Percentiles rank a stretch among this genome's conserved stretches.
phyloP scores from a whole-genome alignment of 768 basidiomycete species.

The Leccinum incarnatum region DNA sequence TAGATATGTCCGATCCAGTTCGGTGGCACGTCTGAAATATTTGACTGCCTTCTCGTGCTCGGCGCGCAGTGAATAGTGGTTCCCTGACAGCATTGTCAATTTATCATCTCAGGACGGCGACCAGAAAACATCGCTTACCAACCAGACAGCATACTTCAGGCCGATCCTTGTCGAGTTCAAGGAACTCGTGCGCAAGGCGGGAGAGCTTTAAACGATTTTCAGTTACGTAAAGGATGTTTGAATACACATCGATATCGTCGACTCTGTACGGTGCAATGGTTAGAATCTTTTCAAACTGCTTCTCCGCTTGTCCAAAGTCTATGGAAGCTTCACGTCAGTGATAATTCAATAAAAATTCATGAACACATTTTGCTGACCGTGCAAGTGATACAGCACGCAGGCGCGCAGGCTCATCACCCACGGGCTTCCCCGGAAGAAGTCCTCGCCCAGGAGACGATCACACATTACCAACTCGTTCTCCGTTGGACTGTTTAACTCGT shows the following conservation, averaged over 20 bases:
- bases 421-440: constrained; percentile 77
- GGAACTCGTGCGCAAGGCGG: constrained; percentile 87
- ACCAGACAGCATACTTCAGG: constrained; percentile 97
- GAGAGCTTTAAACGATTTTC: constrained; percentile 87
- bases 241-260: constrained; percentile 94
- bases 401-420: constrained; percentile 88
- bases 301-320: constrained; percentile 89
- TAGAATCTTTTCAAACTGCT: constrained; percentile 81
- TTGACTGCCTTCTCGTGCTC: constrained; percentile 96
- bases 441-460: constrained; percentile 65
- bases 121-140: constrained; percentile 49
- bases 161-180: constrained; percentile 84
- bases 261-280: constrained; percentile 81
- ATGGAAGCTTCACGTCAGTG: constrained; percentile 6
- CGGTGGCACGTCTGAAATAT: constrained; percentile 93
- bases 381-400: constrained; percentile 83
- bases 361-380: constrained; percentile 55
- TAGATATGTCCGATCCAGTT: constrained; percentile 90
- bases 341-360: neutral
- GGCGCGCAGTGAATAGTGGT: constrained; percentile 89
- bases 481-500: constrained; percentile 85
- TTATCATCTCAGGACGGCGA: neutral
- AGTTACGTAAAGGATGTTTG: constrained; percentile 95
- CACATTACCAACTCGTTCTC: constrained; percentile 83
- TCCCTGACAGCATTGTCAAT: constrained; percentile 54